Evolutionary conservation across 257 asterid species (phyloP), one percentile per base, ranked within the genome.

Genomic region (Mitragyna speciosa): DNA sequence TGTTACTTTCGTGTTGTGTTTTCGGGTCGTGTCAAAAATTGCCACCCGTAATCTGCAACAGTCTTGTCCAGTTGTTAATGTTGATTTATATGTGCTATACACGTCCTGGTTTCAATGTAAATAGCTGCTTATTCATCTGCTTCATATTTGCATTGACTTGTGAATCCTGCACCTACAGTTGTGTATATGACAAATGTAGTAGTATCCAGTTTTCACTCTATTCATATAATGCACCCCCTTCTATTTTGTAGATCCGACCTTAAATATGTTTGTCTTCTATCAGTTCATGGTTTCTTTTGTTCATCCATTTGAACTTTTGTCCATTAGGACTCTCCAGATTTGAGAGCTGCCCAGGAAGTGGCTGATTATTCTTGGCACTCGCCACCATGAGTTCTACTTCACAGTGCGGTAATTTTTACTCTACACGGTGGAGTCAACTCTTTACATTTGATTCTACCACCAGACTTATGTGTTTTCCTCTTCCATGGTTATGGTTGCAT

Each of bases 261-360:
- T 16, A 31, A n/a, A 41, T 26, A 15, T 30, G 66, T 49, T 47
- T 31, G 12, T 26, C 31, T 41, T 8, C 49, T 47, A 52, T 69
- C n/a, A 73, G 22, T 76, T 45, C 24, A 58, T 72, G 1, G 28
- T 28, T 51, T 43, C 39, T 43, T 33, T 52, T 52, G 47, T 58
- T 19, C 59, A 33, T 59, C 81, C 11, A 6, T 41, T 63, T 56
- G 36, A 24, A 14, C 78, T 82, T 54, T 72, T 47, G 41, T 72
- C 68, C 68, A 47, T 36, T 85, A 96, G 99, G 96, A n/a, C 84
- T 96, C 99, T 82, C 99, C 99, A 71, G 98, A 94, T 87, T 77
- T 96, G 84, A 84, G 69, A 89, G 99, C 99, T 87, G 98, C 98
- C 82, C 91, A 87, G 87, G 99, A 94, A 89, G 99, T 96, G 85